phyloP scores from a whole-genome alignment of 163 green algal species.

The Coccomyxa subellipsoidea region DNA sequence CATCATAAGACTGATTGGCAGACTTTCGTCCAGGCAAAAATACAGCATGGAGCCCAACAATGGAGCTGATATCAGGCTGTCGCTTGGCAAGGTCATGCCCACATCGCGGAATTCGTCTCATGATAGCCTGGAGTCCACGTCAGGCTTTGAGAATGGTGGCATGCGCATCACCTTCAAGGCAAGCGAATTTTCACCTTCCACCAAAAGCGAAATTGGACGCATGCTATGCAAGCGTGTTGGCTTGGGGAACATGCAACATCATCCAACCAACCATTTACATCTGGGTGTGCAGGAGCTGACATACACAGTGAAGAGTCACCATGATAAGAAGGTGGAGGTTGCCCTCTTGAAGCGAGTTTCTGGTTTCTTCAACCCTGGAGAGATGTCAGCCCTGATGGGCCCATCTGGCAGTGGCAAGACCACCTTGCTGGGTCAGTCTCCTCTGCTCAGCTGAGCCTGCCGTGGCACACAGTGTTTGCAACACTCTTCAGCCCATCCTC shows the following conservation, averaged over 20 bases:
- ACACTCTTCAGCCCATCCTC: too few relatives aligned
- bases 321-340: slow-evolving; percentile 9
- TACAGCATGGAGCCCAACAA: not conserved
- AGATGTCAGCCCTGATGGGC: slow-evolving; percentile 20
- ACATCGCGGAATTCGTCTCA: not conserved
- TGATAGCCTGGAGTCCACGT: not conserved
- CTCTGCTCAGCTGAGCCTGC: not conserved
- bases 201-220: too few relatives aligned
- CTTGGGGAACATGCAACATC: too few relatives aligned
- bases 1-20: not conserved
- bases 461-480: not conserved
- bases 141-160: not conserved
- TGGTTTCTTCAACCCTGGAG: slow-evolving; percentile 16
- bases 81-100: not conserved
- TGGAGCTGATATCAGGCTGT: not conserved
- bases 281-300: slow-evolving; percentile 44
- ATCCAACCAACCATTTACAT: not conserved
- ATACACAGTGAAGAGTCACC: slow-evolving; percentile 38
- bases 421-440: not conserved
- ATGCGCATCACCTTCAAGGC: not conserved
- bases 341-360: not conserved
- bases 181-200: too few relatives aligned
- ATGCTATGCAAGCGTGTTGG: too few relatives aligned
- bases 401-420: slow-evolving; percentile 18
- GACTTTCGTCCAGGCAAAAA: not conserved